These are phyloP conservation scores for Epichloe coenophiala DNA, from an alignment of 2,329 filamentous ascomycete species.

Conservation along the genomic window DNA sequence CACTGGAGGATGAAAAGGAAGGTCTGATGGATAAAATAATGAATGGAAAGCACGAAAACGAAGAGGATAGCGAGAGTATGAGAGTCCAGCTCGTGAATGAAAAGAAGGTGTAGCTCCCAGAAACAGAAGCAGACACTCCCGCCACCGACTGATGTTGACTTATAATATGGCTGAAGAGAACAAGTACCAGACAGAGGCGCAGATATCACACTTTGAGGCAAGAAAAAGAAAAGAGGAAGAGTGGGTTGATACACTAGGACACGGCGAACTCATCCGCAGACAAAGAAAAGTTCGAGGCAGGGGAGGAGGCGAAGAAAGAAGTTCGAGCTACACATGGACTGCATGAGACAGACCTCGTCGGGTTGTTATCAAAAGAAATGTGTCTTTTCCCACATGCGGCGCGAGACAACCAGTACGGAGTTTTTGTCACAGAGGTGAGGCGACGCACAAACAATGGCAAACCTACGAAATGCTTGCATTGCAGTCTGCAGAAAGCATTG, in stretches of 20 bases:
- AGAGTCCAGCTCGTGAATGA: neutral
- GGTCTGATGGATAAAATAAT: neutral
- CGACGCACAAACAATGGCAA: neutral
- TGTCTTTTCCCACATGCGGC: neutral
- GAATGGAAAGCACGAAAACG: neutral
- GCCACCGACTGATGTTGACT: neutral
- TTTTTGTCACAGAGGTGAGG: neutral
- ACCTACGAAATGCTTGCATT: neutral
- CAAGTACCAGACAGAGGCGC: neutral
- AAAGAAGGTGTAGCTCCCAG: neutral
- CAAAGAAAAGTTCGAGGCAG: neutral
- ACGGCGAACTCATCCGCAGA: neutral
- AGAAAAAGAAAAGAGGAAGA: neutral
- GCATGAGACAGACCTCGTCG: constrained; percentile 2
- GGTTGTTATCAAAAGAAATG: constrained; percentile 1
- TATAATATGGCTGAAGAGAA: neutral
- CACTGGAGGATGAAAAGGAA: neutral
- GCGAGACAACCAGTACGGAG: neutral
- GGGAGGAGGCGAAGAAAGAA: neutral
- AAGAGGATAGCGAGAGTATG: neutral
- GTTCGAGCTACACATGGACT: neutral
- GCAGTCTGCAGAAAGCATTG: neutral
- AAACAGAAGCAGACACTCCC: neutral
- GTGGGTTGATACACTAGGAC: neutral
- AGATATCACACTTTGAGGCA: neutral